Base-by-base conservation (phyloP, 2,329 filamentous ascomycete species). In the Colletotrichum navitas region DNA sequence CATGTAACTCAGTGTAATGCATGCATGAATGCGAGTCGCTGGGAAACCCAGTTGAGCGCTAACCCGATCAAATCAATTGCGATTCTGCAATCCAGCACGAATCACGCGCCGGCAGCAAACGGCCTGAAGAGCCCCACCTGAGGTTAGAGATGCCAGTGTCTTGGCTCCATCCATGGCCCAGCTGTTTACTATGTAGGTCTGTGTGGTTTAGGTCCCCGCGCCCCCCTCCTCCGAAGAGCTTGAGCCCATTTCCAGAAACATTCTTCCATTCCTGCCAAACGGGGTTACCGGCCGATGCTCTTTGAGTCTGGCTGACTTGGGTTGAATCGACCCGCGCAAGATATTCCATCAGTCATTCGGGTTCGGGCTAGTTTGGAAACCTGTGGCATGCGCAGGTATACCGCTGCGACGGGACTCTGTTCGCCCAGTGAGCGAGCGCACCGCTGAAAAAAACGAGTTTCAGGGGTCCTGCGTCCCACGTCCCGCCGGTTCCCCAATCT, bases 401-500 rank as follows among this genome's bases (percentile, higher is more conserved):
- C 8, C 51, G 21, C 29, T 10, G 10, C 18, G 51, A 49, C 51
- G 16, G 21, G 16, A 18, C 10, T 10, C 14, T 32, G 29, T 6
- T 12, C 36, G 56, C 29, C 43, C 21, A 49, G 26, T 29, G 43
- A 47, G 16, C 12, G 47, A 49, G 49, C n/a, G 32, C 21, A n/a
- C 34, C 54, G 58, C 52, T 32, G 68, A 61, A 55, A 68, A 55
- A 68, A 71, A 63, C 68, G 68, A 68, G 68, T 68, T 71, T 71
- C 64, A 71, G 63, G 68, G 68, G 68, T 71, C 68, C 68, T 71
- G 68, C 59, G 65, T 63, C 58, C 58, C 58, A 21, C 43, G 68
- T 63, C 64, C 68, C 68, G 59, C 64, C 45, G 29, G 64, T 68
- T 71, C 68, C n/a, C 65, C 68, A 63, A 36, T 55, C 21, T 60